These are phyloP conservation scores for Psilocybe cubensis DNA, from an alignment of 768 basidiomycete genomes.

Conservation along the genomic window DNA sequence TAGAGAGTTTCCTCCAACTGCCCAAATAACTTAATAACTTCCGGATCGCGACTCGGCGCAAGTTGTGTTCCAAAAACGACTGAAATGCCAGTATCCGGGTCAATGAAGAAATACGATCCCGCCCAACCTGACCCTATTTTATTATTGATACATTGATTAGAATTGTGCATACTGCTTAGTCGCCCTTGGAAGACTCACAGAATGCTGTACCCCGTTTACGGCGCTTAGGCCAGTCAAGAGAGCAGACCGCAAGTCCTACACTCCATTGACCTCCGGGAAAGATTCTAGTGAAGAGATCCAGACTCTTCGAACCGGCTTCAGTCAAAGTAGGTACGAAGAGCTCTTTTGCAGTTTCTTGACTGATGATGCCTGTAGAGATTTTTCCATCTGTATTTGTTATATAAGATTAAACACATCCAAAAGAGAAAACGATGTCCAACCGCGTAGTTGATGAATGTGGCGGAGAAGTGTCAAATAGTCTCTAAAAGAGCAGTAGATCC, in stretches of 20 bases:
- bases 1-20: conserved; percentile 33
- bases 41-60: conserved; percentile 24
- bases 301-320: neutral
- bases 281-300: conserved; percentile 2
- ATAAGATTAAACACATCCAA: neutral
- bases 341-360: conserved; percentile 6
- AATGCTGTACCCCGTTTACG: conserved; percentile 31
- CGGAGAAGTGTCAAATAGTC: conserved; percentile 36
- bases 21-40: conserved; percentile 20
- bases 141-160: neutral
- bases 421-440: conserved; percentile 11
- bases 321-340: conserved; percentile 24
- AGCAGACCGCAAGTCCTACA: conserved; percentile 24
- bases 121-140: conserved; percentile 39
- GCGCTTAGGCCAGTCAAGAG: conserved; percentile 24
- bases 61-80: conserved; percentile 36
- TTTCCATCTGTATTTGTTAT: conserved; percentile 6
- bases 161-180: too few species aligned
- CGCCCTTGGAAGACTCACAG: conserved; percentile 19
- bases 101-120: conserved; percentile 32
- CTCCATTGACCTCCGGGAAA: conserved; percentile 20
- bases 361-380: conserved; percentile 23
- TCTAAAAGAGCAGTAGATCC: conserved; percentile 27
- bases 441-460: conserved; percentile 33
- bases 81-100: conserved; percentile 36